A percentile compares a stretch with the other conserved stretches of the same genome.
These are phyloP conservation scores for Apiotrichum gracile DNA, from an alignment of 1,284 basidiomycete genomes.

Conservation along the genomic window DNA sequence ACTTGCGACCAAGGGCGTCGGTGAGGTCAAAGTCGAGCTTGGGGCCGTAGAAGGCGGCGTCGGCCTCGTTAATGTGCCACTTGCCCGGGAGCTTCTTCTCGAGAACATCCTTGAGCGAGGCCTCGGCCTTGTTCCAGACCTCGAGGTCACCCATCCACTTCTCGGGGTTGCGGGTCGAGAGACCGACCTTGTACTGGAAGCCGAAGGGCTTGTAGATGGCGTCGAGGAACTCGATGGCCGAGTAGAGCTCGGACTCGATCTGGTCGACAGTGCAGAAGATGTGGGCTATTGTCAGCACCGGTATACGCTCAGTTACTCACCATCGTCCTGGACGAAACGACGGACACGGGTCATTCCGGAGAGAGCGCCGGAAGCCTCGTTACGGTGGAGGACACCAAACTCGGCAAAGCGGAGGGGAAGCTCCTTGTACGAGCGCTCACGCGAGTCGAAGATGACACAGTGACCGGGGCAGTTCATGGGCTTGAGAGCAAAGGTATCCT, in stretches of 20 bases:
- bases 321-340: slow-evolving; percentile 96
- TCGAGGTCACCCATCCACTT: slow-evolving; percentile 86
- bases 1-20: slow-evolving; percentile 85
- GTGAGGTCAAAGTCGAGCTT: slow-evolving; percentile 95
- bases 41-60: slow-evolving; percentile 95
- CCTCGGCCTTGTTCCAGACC: slow-evolving; percentile 85
- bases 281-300: slow-evolving; percentile 31
- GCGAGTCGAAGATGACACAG: slow-evolving; percentile 90
- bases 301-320: slow-evolving; percentile 19
- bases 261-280: slow-evolving; percentile 93
- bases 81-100: slow-evolving; percentile 81
- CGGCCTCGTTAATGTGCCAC: slow-evolving; percentile 92
- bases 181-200: slow-evolving; percentile 90
- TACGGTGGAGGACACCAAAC: slow-evolving; percentile 95
- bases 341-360: slow-evolving; percentile 90
- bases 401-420: slow-evolving; percentile 96
- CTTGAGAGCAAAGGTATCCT: slow-evolving; percentile 89
- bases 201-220: slow-evolving; percentile 94
- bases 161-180: slow-evolving; percentile 88
- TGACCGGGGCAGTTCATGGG: slow-evolving; percentile 99
- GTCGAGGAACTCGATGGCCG: slow-evolving; percentile 91
- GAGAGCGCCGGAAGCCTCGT: slow-evolving; percentile 92
- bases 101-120: slow-evolving; percentile 73
- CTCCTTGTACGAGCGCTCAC: slow-evolving; percentile 92
- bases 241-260: slow-evolving; percentile 81